Evolutionary conservation across 1,139 yeast species (phyloP).

Genomic region (Geotrichum aggregatum): DNA sequence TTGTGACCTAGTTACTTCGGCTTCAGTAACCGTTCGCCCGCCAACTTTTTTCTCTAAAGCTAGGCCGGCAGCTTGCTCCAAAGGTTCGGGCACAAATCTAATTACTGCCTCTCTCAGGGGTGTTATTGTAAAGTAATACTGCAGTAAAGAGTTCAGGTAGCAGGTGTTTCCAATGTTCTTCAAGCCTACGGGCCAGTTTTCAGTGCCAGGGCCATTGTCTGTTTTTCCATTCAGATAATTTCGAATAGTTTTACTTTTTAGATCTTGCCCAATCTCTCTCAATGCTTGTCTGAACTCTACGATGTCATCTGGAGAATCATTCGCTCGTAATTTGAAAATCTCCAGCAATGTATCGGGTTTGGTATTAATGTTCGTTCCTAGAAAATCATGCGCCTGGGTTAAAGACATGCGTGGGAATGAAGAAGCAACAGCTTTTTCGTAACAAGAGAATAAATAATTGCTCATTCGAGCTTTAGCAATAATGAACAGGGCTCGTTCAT

Average conservation of each 20-base stretch:
- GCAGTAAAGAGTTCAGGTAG: slow-evolving; percentile 81
- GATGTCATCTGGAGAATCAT: slow-evolving; percentile 34
- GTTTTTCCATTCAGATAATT: slow-evolving; percentile 28
- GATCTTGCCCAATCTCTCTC: slow-evolving; percentile 33
- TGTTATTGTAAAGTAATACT: slow-evolving; percentile 78
- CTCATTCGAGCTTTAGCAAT: slow-evolving; percentile 55
- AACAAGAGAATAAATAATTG: slow-evolving; percentile 36
- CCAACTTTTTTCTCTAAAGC: slow-evolving; percentile 57
- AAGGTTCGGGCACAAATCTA: slow-evolving; percentile 42
- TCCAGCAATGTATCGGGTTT: slow-evolving; percentile 21
- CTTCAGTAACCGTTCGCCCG: slow-evolving; percentile 68
- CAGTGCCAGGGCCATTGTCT: slow-evolving; percentile 10
- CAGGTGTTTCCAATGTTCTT: slow-evolving; percentile 94
- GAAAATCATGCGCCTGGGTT: slow-evolving; percentile 54
- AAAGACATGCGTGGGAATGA: slow-evolving; percentile 43
- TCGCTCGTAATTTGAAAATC: slow-evolving; percentile 34
- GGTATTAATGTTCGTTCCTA: slow-evolving; percentile 29
- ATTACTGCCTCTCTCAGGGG: slow-evolving; percentile 63
- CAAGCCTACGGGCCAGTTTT: slow-evolving; percentile 48
- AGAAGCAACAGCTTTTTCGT: slow-evolving; percentile 29
- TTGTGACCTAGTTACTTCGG: slow-evolving; percentile 74
- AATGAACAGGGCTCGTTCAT: slow-evolving; percentile 50
- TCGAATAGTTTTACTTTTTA: slow-evolving; percentile 30
- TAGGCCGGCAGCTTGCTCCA: slow-evolving; percentile 25
- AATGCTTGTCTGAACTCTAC: slow-evolving; percentile 37